Base-by-base conservation (phyloP, 306 rosid genomes). In the Fragaria vesca region DNA sequence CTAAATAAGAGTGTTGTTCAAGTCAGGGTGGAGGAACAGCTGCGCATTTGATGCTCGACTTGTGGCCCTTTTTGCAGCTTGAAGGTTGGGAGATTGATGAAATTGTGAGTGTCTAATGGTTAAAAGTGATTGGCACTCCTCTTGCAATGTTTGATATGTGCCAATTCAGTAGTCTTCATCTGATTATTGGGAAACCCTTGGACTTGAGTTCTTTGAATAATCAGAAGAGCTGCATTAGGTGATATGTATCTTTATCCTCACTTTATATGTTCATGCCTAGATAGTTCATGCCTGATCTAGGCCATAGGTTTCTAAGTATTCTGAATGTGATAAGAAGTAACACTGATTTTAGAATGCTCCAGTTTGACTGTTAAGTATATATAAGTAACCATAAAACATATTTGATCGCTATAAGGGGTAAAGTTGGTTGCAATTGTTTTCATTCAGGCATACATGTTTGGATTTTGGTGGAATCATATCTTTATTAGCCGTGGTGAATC, bases 1-100 rank as follows among this genome's bases (percentile, higher is more conserved):
- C 67, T 32, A 24, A 48, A 62, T 83, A 61, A 45, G 80, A 46
- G 69, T 38, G 38, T 72, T 42, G 69, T 63, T 57, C 57, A 76
- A 81, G 69, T 85, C 92, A 95, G 98, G 98, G 94, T 74, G 98
- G 91, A 74, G 97, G 97, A 79, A 95, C 98, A 76, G 88, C 91
- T 79, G 98, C 97, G 62, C 93, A 87, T 79, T 78, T 95, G 89
- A 89, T 95, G 91, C 97, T 95, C 76, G 89, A 84, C 80, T 85
- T 91, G 76, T 93, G 97, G 97, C 97, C 98, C 36, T 88, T 93
- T 10, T 78, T 93, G 82, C 97, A 89, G 81, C 97, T 95, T 77
- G 93, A 95, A 69, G 97, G 97, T 71, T 95, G 97, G 98, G 97
- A 95, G 84, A 92, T 93, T 75, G 98, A 95, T 83, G 74, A 81